phyloP scores from a whole-genome alignment of 2,329 filamentous ascomycete species.

The Magnaporthiopsis rhizophila region DNA sequence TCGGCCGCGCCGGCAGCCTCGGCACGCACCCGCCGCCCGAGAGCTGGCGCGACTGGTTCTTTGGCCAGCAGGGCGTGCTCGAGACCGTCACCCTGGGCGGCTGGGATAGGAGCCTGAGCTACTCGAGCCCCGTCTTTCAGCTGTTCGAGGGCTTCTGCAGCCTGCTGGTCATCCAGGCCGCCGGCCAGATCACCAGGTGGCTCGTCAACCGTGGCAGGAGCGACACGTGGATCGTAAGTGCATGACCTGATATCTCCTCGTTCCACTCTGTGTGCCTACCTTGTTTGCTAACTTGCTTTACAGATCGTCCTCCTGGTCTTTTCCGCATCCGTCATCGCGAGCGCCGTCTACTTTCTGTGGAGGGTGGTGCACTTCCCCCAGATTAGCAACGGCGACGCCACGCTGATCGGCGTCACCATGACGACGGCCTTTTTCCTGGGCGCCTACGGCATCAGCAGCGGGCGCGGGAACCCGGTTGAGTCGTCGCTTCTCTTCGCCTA shows the following conservation, averaged over 20 bases:
- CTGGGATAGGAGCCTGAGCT: conserved; percentile 83
- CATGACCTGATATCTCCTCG: not conserved
- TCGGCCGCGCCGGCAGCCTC: conserved; percentile 5
- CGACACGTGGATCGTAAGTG: conserved; percentile 89
- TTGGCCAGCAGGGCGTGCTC: conserved; percentile 75
- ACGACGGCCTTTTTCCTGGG: conserved; percentile 89
- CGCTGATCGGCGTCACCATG: conserved; percentile 84
- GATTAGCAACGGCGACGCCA: conserved; percentile 85
- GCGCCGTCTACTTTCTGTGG: conserved; percentile 93
- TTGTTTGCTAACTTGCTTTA: not conserved
- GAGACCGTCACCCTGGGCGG: conserved; percentile 73
- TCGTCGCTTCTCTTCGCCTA: conserved; percentile 94
- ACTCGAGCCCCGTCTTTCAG: conserved; percentile 92
- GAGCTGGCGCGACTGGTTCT: conserved; percentile 76
- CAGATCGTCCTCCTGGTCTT: conserved; percentile 83
- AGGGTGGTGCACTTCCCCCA: conserved; percentile 88
- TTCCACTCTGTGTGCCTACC: not conserved
- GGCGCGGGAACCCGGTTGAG: conserved; percentile 89
- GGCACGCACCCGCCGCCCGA: conserved; percentile 40
- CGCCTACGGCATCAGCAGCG: conserved; percentile 88
- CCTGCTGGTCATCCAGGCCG: conserved; percentile 87
- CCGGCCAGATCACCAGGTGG: conserved; percentile 90
- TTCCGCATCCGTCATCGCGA: conserved; percentile 86
- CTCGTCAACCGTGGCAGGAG: conserved; percentile 88
- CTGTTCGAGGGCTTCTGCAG: conserved; percentile 95